Evolutionary conservation across 139 green algal species (phyloP).

Genomic region (Chlorella vulgaris): DNA sequence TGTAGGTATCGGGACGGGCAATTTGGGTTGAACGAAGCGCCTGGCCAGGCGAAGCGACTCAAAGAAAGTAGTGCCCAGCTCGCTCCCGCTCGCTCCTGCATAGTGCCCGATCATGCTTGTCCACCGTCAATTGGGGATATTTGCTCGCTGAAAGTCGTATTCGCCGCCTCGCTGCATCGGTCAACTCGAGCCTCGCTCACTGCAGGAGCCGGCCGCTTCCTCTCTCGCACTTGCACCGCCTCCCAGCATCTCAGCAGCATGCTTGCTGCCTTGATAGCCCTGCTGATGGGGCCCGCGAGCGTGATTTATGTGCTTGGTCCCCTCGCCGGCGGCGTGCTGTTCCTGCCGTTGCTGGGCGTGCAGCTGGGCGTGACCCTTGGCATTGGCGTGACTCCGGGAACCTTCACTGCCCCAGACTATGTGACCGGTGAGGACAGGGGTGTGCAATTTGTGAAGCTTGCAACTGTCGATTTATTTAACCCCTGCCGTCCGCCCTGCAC

Average conservation of each 20-base stretch:
- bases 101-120: not conserved
- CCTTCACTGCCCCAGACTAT: not conserved
- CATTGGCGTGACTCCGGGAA: not conserved
- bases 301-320: not conserved
- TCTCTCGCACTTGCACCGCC: not conserved
- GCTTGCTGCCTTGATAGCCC: not conserved
- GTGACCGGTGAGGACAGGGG: slow-evolving; percentile 5
- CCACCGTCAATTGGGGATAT: not conserved
- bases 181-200: no score
- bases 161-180: no score
- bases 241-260: not conserved
- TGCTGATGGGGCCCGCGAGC: not conserved
- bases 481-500: not conserved
- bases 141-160: not conserved
- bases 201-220: no score
- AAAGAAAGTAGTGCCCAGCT: not conserved
- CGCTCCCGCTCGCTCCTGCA: not conserved
- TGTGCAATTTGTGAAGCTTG: no score
- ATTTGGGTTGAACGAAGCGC: no score
- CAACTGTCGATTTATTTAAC: no score
- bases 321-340: not conserved
- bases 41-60: no score
- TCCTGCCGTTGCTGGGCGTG: not conserved
- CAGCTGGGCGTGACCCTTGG: slow-evolving; percentile 14
- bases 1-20: no score